Evolutionary conservation across 306 rosid genomes (phyloP).

Genomic region (Begonia masoniana): DNA sequence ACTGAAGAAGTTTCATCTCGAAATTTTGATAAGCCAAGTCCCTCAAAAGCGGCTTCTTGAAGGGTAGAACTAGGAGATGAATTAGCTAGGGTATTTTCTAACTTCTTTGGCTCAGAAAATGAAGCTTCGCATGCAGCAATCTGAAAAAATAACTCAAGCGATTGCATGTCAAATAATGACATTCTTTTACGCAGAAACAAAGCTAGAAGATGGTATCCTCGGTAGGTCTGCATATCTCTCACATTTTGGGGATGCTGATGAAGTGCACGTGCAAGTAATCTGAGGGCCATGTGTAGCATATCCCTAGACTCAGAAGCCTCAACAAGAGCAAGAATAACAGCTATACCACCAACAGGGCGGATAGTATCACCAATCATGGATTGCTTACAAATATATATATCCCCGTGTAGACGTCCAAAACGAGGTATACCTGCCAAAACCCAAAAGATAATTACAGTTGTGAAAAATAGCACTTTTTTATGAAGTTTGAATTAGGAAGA

Average conservation of each 20-base stretch:
- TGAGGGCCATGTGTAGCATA: conserved; percentile 94
- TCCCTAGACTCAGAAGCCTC: conserved; percentile 97
- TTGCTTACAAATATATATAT: conserved; percentile 68
- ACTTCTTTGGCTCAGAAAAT: conserved; percentile 89
- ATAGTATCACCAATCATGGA: conserved; percentile 81
- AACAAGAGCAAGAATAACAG: conserved; percentile 76
- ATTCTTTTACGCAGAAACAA: conserved; percentile 83
- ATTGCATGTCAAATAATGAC: conserved; percentile 95
- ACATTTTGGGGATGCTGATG: conserved; percentile 92
- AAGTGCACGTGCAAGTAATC: conserved; percentile 73
- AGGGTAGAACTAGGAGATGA: conserved; percentile 44
- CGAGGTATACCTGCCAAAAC: conserved; percentile 83
- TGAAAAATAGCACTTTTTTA: too few species aligned
- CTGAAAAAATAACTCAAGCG: conserved; percentile 90
- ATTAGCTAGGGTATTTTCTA: conserved; percentile 34
- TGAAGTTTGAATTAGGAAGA: too few species aligned
- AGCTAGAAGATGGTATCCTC: conserved; percentile 96
- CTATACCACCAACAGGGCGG: conserved; percentile 84
- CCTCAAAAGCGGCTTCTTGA: conserved; percentile 66
- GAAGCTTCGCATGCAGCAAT: conserved; percentile 99
- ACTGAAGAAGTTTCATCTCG: conserved; percentile 74
- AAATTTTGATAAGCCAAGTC: conserved; percentile 59
- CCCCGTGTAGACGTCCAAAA: conserved; percentile 94
- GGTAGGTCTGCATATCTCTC: conserved; percentile 81
- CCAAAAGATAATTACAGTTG: background rate